Evolutionary conservation across 768 basidiomycete species (phyloP).

Genomic region (Psilocybe cyanescens): DNA sequence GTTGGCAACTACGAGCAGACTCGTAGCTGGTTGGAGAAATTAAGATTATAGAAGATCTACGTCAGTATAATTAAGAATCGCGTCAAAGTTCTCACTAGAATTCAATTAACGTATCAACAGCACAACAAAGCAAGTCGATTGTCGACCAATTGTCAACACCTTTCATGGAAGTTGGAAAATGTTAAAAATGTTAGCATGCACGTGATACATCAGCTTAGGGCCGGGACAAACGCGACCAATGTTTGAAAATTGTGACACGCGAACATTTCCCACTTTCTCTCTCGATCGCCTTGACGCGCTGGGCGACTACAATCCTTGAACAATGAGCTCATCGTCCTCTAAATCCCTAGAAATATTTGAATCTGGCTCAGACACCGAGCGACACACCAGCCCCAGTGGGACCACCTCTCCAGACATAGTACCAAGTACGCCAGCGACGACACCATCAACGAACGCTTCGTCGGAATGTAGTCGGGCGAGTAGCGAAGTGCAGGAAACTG

Average conservation of each 20-base stretch:
- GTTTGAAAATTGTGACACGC: background rate
- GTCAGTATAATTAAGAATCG: too few species aligned
- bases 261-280: background rate
- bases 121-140: too few species aligned
- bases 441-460: constrained; percentile 24
- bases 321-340: constrained; percentile 28
- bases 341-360: constrained; percentile 20
- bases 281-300: background rate
- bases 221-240: constrained; percentile 20
- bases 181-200: too few species aligned
- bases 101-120: too few species aligned
- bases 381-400: background rate
- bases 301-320: background rate
- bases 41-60: too few species aligned
- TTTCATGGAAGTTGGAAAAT: too few species aligned
- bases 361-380: constrained; percentile 7
- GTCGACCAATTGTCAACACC: too few species aligned
- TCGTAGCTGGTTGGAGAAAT: too few species aligned
- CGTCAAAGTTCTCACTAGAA: too few species aligned
- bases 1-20: too few species aligned
- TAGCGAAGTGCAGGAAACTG: constrained; percentile 19
- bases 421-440: constrained; percentile 28
- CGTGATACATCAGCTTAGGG: constrained; percentile 12
- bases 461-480: constrained; percentile 30
- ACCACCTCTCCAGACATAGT: constrained; percentile 15